Percentiles rank a stretch among this genome's conserved stretches.
These are phyloP conservation scores for Coelastrella sp. DNA, from an alignment of 139 green algal genomes.

Conservation along the genomic window DNA sequence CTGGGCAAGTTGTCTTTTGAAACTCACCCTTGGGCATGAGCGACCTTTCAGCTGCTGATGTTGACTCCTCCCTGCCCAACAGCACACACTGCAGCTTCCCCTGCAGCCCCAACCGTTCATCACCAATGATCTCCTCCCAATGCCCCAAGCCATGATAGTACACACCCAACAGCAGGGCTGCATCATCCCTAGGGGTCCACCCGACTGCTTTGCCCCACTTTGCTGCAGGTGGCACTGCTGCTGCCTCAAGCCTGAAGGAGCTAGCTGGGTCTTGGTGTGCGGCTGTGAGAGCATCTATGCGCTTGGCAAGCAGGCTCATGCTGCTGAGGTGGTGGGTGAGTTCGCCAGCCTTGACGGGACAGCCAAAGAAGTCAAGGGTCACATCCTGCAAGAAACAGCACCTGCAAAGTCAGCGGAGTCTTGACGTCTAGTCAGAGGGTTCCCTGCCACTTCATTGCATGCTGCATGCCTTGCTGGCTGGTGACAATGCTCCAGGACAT, in stretches of 20 bases:
- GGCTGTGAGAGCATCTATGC: constrained; percentile 45
- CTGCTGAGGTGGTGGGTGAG: constrained; percentile 66
- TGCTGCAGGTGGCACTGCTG: constrained; percentile 54
- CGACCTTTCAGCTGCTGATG: background rate
- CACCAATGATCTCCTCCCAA: constrained; percentile 84
- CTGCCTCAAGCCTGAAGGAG: constrained; percentile 71
- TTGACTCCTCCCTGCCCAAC: constrained; percentile 28
- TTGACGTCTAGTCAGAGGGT: no score
- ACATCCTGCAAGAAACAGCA: constrained; percentile 60
- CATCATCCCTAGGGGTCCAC: constrained; percentile 86
- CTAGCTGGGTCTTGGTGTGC: constrained; percentile 30
- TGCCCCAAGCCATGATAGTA: constrained; percentile 82
- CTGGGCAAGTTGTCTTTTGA: no score
- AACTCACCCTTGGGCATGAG: constrained; percentile 28
- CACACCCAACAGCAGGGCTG: constrained; percentile 86
- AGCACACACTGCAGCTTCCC: constrained; percentile 78
- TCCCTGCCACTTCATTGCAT: no score
- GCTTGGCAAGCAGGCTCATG: constrained; percentile 72
- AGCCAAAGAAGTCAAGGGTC: constrained; percentile 94
- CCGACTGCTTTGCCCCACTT: constrained; percentile 73
- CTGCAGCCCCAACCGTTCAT: constrained; percentile 76
- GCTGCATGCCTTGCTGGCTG: no score
- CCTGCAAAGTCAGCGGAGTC: background rate
- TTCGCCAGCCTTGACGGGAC: constrained; percentile 85
- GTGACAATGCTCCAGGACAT: no score